Evolutionary conservation across 2,329 filamentous ascomycete genomes (phyloP).

Genomic region (Didymella pinodella): DNA sequence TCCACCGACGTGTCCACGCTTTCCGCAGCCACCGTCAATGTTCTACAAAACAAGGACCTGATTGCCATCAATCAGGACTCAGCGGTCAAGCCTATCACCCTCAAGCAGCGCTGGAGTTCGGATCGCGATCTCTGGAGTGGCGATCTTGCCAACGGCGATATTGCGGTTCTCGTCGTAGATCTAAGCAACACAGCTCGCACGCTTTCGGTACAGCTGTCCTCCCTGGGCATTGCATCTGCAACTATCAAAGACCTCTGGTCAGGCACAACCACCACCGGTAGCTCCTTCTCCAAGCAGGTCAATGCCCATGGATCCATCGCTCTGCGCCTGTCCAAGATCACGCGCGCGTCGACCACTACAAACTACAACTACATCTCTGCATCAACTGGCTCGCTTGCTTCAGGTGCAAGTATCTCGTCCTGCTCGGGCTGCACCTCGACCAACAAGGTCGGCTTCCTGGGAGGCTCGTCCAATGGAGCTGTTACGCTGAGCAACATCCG

Average conservation of each 20-base stretch:
- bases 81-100: conserved; percentile 29
- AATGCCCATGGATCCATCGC: conserved; percentile 28
- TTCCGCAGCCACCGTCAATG: conserved; percentile 22
- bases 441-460: conserved; percentile 31
- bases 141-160: conserved; percentile 31
- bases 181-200: conserved; percentile 28
- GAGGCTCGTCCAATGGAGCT: conserved; percentile 25
- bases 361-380: conserved; percentile 29
- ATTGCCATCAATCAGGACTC: conserved; percentile 33
- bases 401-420: conserved; percentile 24
- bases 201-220: conserved; percentile 24
- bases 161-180: conserved; percentile 31
- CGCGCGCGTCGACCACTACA: conserved; percentile 17
- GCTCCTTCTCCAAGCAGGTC: conserved; percentile 30
- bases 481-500: conserved; percentile 31
- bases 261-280: conserved; percentile 18
- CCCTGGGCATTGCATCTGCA: conserved; percentile 26
- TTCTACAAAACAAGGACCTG: conserved; percentile 33
- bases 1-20: conserved; percentile 27
- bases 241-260: conserved; percentile 32
- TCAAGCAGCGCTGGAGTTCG: conserved; percentile 29
- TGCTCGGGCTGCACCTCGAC: conserved; percentile 30
- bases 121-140: conserved; percentile 32
- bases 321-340: conserved; percentile 30
- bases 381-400: conserved; percentile 26